Base-by-base conservation (phyloP, 73 alveolate species). In the Stentor roeselii region DNA sequence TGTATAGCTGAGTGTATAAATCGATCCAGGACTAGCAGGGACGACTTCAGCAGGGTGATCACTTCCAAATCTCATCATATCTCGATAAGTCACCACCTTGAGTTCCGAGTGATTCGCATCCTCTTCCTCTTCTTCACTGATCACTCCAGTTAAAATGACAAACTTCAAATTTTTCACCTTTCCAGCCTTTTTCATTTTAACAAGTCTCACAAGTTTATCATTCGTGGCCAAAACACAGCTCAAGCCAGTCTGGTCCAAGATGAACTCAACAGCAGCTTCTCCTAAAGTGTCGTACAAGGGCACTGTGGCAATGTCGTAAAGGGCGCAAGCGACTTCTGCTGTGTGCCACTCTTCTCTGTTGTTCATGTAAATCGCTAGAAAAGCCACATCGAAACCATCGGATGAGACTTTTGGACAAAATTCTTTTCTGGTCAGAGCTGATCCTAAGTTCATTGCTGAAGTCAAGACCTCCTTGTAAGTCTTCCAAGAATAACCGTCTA, bases 231-330 rank as follows among this genome's bases (percentile, higher is more conserved):
- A 34, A 30, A 93, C 77, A 0, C 96, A 85, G 21, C 38, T 67
- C 77, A 95, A 82, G 40, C 84, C 89, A 14, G 98, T 93, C 78
- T 93, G 94, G 32, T 85, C 83, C 27, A 92, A 78, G 82, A 95
- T 88, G 82, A 82, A 87, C 50, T 82, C 91, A 35, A 90, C 78
- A 21, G 97, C 85, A 42, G 89, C 96, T 31, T 91, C 95, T 37
- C 98, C 98, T 59, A 95, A 89, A 31, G 99, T 90, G 82, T 96
- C 99, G 87, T 93, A 96, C 60, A 96, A 89, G 50, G 98, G 93
- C 35, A 96, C 99, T 32, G 90, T 90, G 50, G 92, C 80, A 21
- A 83, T 83, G 42, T 92, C 82, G 80, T 92, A 84, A 75, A 87
- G 30, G 75, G 86, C 88, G 75, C 92, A 82, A 0, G 93, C 98